Evolutionary conservation across 768 basidiomycete species (phyloP).

Genomic region (Trametes gibbosa): DNA sequence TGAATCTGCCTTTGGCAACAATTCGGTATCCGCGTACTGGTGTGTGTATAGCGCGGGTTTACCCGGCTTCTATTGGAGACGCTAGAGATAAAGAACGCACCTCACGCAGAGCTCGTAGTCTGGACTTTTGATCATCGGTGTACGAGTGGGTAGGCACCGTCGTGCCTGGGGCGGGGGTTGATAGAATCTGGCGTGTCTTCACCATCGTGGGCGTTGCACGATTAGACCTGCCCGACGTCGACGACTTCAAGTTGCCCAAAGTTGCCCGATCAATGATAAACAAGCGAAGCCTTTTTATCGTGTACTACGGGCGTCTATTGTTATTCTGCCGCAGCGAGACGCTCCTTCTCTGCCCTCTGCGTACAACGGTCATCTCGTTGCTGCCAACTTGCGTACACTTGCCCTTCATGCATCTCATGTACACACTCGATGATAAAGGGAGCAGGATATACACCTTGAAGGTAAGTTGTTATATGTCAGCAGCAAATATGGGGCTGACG

Average conservation of each 20-base stretch:
- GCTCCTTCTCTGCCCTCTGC: slow-evolving; percentile 5
- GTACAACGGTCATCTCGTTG: slow-evolving; percentile 4
- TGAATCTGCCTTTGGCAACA: slow-evolving; percentile 63
- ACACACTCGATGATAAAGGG: slow-evolving; percentile 72
- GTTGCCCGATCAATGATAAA: neutral
- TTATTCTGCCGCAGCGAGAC: too few species aligned
- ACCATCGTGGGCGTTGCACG: slow-evolving; percentile 30
- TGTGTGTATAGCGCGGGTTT: neutral
- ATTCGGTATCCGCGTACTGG: slow-evolving; percentile 66
- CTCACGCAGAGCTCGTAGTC: slow-evolving; percentile 61
- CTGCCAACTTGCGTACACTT: neutral
- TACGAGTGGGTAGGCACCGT: slow-evolving; percentile 59
- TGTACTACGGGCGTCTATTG: slow-evolving; percentile 5
- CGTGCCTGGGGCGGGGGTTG: slow-evolving; percentile 51
- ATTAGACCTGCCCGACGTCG: neutral
- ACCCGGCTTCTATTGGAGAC: neutral
- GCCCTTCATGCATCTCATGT: slow-evolving; percentile 93
- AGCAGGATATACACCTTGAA: slow-evolving; percentile 92
- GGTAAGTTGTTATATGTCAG: slow-evolving; percentile 40
- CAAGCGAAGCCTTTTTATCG: too few species aligned
- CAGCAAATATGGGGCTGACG: neutral
- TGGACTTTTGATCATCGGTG: slow-evolving; percentile 55
- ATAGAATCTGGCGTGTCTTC: slow-evolving; percentile 49
- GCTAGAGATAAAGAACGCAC: slow-evolving; percentile 36
- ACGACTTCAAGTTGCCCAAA: neutral